Percentiles rank a stretch among this genome's conserved stretches.
Evolutionary conservation across 352 stramenopile genomes (phyloP).

Genomic region (Phytophthora palmivora): DNA sequence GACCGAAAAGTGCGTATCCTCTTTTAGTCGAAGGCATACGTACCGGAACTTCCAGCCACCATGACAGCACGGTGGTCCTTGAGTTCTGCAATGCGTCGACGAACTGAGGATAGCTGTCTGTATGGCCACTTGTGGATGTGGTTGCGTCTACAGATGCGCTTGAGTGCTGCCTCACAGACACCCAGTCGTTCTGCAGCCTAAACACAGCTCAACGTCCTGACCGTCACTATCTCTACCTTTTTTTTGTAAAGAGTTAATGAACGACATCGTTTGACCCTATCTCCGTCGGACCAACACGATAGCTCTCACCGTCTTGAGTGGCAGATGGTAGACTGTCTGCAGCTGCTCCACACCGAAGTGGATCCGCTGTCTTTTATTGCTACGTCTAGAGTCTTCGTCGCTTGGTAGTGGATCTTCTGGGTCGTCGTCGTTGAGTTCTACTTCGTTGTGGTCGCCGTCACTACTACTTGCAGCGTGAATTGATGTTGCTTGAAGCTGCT

Average conservation of each 20-base stretch:
- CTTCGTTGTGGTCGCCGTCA: conserved; percentile 19
- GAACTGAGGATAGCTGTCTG: conserved; percentile 67
- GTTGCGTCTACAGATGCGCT: conserved; percentile 81
- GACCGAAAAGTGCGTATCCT: neutral
- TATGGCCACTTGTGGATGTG: conserved; percentile 80
- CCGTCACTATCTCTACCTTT: conserved; percentile 20
- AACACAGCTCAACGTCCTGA: conserved; percentile 21
- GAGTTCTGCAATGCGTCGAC: conserved; percentile 53
- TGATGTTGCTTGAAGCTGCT: neutral
- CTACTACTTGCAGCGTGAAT: conserved; percentile 5
- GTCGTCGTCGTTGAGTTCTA: conserved; percentile 11
- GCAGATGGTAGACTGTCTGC: conserved; percentile 73
- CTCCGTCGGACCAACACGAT: too few species aligned
- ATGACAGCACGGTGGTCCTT: conserved; percentile 14
- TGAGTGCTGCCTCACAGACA: conserved; percentile 83
- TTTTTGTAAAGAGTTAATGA: neutral
- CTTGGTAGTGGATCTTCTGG: conserved; percentile 12
- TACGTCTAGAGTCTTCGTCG: conserved; percentile 1
- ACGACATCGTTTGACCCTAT: too few species aligned
- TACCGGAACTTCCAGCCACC: conserved; percentile 9
- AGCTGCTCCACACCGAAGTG: conserved; percentile 68
- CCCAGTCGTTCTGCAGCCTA: conserved; percentile 68
- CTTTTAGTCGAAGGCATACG: neutral
- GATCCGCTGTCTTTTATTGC: conserved; percentile 33
- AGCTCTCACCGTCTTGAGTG: conserved; percentile 65